Conservation (phyloP, 2,329 filamentous ascomycete genomes). For the Celoporthe dispersa region DNA sequence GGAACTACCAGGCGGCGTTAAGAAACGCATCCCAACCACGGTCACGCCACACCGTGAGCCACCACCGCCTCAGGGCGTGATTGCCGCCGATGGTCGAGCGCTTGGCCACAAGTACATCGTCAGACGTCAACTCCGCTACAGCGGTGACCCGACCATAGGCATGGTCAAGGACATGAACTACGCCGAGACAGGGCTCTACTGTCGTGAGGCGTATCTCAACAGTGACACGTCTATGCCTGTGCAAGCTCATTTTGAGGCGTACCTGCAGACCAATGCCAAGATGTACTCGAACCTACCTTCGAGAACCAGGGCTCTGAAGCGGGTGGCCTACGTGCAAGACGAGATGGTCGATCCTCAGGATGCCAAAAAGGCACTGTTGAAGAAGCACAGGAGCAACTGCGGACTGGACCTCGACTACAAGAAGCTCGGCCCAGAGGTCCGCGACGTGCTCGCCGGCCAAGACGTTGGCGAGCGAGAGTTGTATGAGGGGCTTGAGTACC, state of each 20-base stretch:
- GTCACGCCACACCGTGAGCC: constrained; percentile 57
- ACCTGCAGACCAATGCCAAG: constrained; percentile 49
- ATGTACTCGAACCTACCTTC: constrained; percentile 26
- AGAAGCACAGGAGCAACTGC: constrained; percentile 25
- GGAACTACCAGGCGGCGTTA: constrained; percentile 43
- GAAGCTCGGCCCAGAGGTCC: constrained; percentile 26
- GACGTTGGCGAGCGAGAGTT: constrained; percentile 19
- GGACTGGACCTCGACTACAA: constrained; percentile 30
- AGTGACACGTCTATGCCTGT: constrained; percentile 50
- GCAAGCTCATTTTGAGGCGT: constrained; percentile 46
- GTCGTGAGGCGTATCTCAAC: constrained; percentile 53
- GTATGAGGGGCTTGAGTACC: constrained; percentile 17
- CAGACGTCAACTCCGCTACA: constrained; percentile 46
- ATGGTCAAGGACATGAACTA: constrained; percentile 62
- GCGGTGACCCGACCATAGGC: constrained; percentile 54
- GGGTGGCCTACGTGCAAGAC: background rate
- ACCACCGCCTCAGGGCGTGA: constrained; percentile 41
- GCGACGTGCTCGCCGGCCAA: constrained; percentile 28
- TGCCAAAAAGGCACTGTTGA: constrained; percentile 1
- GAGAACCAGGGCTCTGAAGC: constrained; percentile 10
- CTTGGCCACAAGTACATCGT: constrained; percentile 43
- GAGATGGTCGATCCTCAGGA: constrained; percentile 2
- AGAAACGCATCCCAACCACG: constrained; percentile 47
- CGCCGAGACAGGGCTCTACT: constrained; percentile 49
- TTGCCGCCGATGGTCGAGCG: constrained; percentile 33